Conservation (phyloP, 2,329 filamentous ascomycete genomes). For the Sarocladium kiliense region DNA sequence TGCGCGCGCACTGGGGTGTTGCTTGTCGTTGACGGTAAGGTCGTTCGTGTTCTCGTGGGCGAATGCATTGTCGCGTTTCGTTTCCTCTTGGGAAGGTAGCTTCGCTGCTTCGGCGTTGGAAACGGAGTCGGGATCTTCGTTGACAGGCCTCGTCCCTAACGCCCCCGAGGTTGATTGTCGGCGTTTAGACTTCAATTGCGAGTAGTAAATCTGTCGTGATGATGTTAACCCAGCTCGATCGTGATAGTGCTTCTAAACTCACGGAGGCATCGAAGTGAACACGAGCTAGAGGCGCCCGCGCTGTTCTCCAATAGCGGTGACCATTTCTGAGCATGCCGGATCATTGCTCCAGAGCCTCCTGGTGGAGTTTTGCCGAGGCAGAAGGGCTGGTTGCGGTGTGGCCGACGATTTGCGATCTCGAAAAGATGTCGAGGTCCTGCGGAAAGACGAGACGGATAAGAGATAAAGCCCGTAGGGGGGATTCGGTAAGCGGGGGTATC, state of each 20-base stretch:
- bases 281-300: background rate
- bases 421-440: background rate
- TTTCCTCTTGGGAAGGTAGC: background rate
- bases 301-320: background rate
- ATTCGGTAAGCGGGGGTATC: conserved; percentile 1
- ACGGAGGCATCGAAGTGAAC: background rate
- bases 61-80: no score
- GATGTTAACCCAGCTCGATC: no score
- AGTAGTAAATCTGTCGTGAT: no score
- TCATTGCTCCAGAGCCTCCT: conserved; percentile 3
- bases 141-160: no score
- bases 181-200: no score
- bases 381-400: background rate
- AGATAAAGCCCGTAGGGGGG: background rate
- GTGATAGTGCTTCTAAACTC: no score
- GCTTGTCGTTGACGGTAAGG: no score
- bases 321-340: conserved; percentile 3
- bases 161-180: no score
- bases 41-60: no score
- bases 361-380: background rate
- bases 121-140: no score
- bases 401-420: background rate
- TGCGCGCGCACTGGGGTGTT: background rate
- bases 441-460: background rate
- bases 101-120: background rate